Percentiles rank a stretch among this genome's conserved stretches.
Evolutionary conservation across 805 yeast species (phyloP).

Genomic region (Cyberlindnera nakhonratchasimensis): DNA sequence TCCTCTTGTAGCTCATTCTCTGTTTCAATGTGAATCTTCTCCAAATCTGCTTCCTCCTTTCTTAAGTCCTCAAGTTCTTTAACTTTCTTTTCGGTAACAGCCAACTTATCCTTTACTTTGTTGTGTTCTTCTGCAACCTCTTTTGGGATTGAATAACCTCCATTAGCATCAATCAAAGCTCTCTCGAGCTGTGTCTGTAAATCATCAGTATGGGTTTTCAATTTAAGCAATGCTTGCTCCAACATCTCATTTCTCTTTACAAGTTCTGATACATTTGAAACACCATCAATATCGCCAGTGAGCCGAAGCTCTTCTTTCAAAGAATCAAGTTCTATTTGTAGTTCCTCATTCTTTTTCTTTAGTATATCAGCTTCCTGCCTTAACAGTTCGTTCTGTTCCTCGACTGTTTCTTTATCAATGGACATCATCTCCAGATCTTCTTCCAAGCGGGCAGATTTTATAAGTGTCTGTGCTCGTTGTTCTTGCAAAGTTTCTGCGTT

Average conservation of each 20-base stretch:
- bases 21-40: constrained; percentile 38
- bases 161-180: constrained; percentile 23
- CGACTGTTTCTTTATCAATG: constrained; percentile 45
- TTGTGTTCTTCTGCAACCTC: constrained; percentile 32
- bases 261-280: constrained; percentile 5
- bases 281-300: constrained; percentile 13
- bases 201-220: constrained; percentile 30
- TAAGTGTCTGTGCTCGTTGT: constrained; percentile 31
- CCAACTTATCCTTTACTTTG: constrained; percentile 34
- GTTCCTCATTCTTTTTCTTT: constrained; percentile 5
- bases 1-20: constrained; percentile 43
- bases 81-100: constrained; percentile 35
- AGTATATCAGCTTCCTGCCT: constrained; percentile 18
- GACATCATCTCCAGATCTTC: constrained; percentile 32
- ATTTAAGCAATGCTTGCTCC: constrained; percentile 39
- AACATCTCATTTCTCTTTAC: constrained; percentile 34
- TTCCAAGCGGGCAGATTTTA: constrained; percentile 17
- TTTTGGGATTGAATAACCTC: constrained; percentile 33
- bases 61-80: constrained; percentile 48
- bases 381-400: constrained; percentile 34
- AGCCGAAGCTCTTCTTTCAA: constrained; percentile 22
- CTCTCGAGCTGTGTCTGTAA: constrained; percentile 32
- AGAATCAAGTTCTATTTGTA: constrained; percentile 9
- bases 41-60: constrained; percentile 46
- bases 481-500: constrained; percentile 27